phyloP scores from a whole-genome alignment of 129 eudicot species.

The Pseudognaphalium luteoalbum region DNA sequence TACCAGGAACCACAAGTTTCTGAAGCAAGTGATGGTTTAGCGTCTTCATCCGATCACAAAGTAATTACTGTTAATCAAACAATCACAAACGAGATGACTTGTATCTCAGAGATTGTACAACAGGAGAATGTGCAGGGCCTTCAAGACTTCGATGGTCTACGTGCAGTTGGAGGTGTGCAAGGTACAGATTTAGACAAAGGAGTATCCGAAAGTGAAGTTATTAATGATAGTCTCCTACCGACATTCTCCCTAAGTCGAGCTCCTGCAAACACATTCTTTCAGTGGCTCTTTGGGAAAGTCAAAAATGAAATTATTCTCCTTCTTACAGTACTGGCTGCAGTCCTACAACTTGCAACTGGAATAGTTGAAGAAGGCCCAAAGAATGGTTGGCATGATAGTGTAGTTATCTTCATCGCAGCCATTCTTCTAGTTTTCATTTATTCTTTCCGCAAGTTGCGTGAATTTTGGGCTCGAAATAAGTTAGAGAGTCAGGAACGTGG shows the following conservation, averaged over 20 bases:
- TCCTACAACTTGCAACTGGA: slow-evolving; percentile 31
- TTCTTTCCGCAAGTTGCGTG: slow-evolving; percentile 17
- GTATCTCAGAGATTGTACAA: slow-evolving; percentile 31
- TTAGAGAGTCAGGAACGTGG: background rate
- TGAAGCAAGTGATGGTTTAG: slow-evolving; percentile 3
- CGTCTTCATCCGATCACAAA: background rate
- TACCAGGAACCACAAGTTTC: slow-evolving; percentile 20
- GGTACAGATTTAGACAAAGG: slow-evolving; percentile 38
- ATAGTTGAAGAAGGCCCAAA: slow-evolving; percentile 34
- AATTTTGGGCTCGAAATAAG: slow-evolving; percentile 9
- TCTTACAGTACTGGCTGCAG: slow-evolving; percentile 23
- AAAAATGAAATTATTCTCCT: slow-evolving; percentile 23
- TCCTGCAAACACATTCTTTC: slow-evolving; percentile 7
- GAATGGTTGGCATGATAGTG: slow-evolving; percentile 40
- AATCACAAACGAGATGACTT: too few species aligned
- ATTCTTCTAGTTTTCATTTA: slow-evolving; percentile 17
- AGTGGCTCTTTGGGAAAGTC: background rate
- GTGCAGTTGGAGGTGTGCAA: slow-evolving; percentile 29
- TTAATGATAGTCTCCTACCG: background rate
- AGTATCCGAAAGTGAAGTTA: slow-evolving; percentile 18
- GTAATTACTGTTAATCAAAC: too few species aligned
- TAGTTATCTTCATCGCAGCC: slow-evolving; percentile 21
- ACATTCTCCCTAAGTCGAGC: background rate
- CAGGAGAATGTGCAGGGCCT: slow-evolving; percentile 20
- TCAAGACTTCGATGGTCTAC: slow-evolving; percentile 28